Evolutionary conservation across 805 yeast species (phyloP).

Genomic region (Ogataea parapolymorpha): DNA sequence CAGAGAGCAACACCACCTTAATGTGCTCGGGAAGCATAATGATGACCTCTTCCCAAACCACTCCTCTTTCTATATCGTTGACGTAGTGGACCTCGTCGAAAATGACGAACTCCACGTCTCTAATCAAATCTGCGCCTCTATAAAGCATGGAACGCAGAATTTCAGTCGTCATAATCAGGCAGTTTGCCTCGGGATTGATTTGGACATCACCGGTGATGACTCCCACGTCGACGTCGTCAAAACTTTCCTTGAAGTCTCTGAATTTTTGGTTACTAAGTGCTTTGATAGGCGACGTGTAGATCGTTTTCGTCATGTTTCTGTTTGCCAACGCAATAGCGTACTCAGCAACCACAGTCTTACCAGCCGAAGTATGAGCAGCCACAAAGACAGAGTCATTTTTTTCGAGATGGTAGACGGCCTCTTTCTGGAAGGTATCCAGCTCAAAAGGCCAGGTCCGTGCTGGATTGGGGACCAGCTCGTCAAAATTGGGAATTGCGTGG

Average conservation of each 20-base stretch:
- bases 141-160: conserved; percentile 93
- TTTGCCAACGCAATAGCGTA: conserved; percentile 97
- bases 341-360: conserved; percentile 97
- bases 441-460: conserved; percentile 95
- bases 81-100: conserved; percentile 98
- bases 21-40: conserved; percentile 97
- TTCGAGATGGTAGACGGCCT: conserved; percentile 93
- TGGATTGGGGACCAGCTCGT: conserved; percentile 86
- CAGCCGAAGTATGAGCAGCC: conserved; percentile 98
- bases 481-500: conserved; percentile 78
- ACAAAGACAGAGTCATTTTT: conserved; percentile 98
- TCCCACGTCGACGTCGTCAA: conserved; percentile 75
- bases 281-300: conserved; percentile 79
- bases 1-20: conserved; percentile 84
- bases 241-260: conserved; percentile 19
- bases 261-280: conserved; percentile 20
- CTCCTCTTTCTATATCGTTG: conserved; percentile 95
- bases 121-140: conserved; percentile 91
- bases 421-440: conserved; percentile 92
- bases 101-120: conserved; percentile 96
- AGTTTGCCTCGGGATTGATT: conserved; percentile 93
- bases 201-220: conserved; percentile 97
- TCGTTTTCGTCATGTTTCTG: conserved; percentile 94
- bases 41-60: conserved; percentile 98
- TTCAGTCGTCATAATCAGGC: conserved; percentile 97